Base-by-base conservation (phyloP, 305 asterid species). In the Fraxinus xanthoxyloides region DNA sequence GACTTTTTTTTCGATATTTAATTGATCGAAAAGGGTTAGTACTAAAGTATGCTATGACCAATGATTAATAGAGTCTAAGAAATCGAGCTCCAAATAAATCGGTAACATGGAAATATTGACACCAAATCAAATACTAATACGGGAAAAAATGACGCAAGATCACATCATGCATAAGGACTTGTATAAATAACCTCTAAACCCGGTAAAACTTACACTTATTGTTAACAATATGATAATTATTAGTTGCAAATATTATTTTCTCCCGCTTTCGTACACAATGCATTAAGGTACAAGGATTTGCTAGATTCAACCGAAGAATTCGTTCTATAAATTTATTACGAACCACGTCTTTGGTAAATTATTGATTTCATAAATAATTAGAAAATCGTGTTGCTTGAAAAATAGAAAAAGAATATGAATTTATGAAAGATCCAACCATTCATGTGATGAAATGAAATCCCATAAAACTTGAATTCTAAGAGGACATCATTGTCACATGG, bases 401-500 rank as follows among this genome's bases (percentile, higher is more conserved):
- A 8, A 24, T 9, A 54, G 9, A n/a, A 1, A 15, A 51, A 17
- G 7, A 17, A 48, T 46, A 46, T 1, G 15, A 21, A 76, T 76
- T 24, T 26, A 76, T 24, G 74, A 70, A 48, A 34, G 38, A 80
- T 9, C 76, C 26, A 51, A 48, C 74, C 70, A 43, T 67, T 81
- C 85, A 79, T 79, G 89, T 86, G 84, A 84, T 31, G 79, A 83
- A 81, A 65, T 75, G 84, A 79, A 82, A 51, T 51, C 61, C 23
- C 61, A 51, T 51, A 17, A 51, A 51, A 23, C 86, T 78, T 85
- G 78, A 59, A 78, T 43, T 78, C 78, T 48, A 85, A 85, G 84
- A 77, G 86, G 81, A 75, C 85, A 85, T 82, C 84, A 87, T 87
- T 87, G 75, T 85, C 90, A 85, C 86, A 83, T 86, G 87, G 84